phyloP scores from a whole-genome alignment of 805 yeast genomes.

The Ogataea philodendri region DNA sequence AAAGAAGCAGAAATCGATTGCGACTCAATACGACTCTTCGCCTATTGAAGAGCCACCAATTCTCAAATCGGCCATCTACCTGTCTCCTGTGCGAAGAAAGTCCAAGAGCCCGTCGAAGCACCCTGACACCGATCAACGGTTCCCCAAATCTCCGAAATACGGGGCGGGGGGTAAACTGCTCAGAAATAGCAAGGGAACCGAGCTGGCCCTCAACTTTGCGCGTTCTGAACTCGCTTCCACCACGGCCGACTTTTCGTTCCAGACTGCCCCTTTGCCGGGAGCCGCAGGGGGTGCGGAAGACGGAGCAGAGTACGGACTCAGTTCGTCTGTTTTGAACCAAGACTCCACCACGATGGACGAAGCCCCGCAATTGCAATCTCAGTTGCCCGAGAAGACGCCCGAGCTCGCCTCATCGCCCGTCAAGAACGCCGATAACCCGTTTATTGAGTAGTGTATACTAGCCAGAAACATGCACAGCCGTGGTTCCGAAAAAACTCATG shows the following conservation, averaged over 20 bases:
- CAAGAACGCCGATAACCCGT: constrained; percentile 10
- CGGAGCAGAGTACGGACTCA: constrained; percentile 13
- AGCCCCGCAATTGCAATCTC: constrained; percentile 18
- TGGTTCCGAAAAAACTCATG: not conserved
- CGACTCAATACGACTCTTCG: constrained; percentile 33
- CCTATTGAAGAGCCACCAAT: constrained; percentile 35
- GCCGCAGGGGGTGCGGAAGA: constrained; percentile 8
- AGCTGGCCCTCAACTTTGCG: constrained; percentile 29
- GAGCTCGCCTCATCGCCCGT: constrained; percentile 9
- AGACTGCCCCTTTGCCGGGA: constrained; percentile 18
- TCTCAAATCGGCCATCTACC: constrained; percentile 25
- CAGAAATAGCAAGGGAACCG: constrained; percentile 29
- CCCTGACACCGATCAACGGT: constrained; percentile 31
- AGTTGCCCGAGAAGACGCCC: constrained; percentile 9
- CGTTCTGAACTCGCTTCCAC: constrained; percentile 25
- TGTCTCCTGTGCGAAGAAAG: constrained; percentile 20
- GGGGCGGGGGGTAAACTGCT: constrained; percentile 38
- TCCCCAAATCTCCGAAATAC: constrained; percentile 48
- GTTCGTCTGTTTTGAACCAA: constrained; percentile 15
- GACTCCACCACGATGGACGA: constrained; percentile 23
- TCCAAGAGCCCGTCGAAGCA: constrained; percentile 8
- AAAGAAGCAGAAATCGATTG: constrained; percentile 20
- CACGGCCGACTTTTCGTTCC: constrained; percentile 26
- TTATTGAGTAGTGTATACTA: constrained; percentile 12
- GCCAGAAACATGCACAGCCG: constrained; percentile 5